Evolutionary conservation across 1,139 yeast species (phyloP).

Genomic region (Hyphopichia burtonii): DNA sequence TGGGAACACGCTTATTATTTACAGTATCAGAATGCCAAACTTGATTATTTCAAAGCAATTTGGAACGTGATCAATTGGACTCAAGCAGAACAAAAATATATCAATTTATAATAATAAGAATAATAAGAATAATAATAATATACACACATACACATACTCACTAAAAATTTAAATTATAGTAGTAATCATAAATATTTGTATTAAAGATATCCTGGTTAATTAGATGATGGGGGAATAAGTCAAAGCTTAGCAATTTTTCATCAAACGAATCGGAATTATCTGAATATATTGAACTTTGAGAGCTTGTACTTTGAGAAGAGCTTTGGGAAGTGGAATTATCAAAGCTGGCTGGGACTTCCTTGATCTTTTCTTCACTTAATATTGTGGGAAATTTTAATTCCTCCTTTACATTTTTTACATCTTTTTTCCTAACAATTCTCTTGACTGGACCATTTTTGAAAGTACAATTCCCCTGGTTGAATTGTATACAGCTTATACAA

Average conservation of each 20-base stretch:
- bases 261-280: no score
- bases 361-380: no score
- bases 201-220: neutral
- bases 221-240: slow-evolving; percentile 1
- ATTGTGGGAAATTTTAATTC: no score
- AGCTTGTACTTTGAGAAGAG: no score
- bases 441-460: slow-evolving; percentile 24
- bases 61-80: slow-evolving; percentile 51
- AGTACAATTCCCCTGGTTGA: slow-evolving; percentile 21
- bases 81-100: slow-evolving; percentile 45
- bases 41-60: slow-evolving; percentile 47
- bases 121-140: no score
- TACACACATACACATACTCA: no score
- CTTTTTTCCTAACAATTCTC: slow-evolving; percentile 8
- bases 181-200: neutral
- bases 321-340: no score
- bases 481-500: slow-evolving; percentile 22
- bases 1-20: slow-evolving; percentile 55
- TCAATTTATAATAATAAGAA: no score
- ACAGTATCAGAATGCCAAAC: slow-evolving; percentile 49
- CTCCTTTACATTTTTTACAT: no score
- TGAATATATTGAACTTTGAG: no score
- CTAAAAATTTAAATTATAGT: no score
- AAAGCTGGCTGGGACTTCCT: no score
- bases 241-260: neutral